phyloP scores from a whole-genome alignment of 768 basidiomycete species.

The Leccinum rimulosum region DNA sequence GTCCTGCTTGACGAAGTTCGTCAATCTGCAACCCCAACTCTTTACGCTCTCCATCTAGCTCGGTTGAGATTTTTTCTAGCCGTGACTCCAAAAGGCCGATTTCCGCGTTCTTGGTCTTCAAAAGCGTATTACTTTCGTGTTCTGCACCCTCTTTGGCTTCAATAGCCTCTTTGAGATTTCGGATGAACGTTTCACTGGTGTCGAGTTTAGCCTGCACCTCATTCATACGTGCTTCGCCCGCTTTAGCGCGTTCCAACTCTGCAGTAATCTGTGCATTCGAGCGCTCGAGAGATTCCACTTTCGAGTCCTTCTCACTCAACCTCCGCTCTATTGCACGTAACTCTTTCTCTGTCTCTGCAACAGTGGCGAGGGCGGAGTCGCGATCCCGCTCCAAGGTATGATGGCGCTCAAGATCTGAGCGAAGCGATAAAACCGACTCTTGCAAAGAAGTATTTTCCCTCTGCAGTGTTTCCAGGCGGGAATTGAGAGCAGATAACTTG shows the following conservation, averaged over 20 bases:
- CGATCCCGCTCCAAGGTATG: slow-evolving; percentile 42
- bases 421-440: slow-evolving; percentile 26
- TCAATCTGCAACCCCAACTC: slow-evolving; percentile 77
- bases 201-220: slow-evolving; percentile 47
- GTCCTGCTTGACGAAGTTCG: slow-evolving; percentile 83
- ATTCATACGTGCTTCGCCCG: slow-evolving; percentile 39
- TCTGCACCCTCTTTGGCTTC: slow-evolving; percentile 49
- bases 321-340: slow-evolving; percentile 41
- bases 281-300: slow-evolving; percentile 47
- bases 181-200: slow-evolving; percentile 42
- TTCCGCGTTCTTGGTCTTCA: slow-evolving; percentile 60
- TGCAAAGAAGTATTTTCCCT: slow-evolving; percentile 67
- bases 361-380: slow-evolving; percentile 39
- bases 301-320: slow-evolving; percentile 43
- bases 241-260: slow-evolving; percentile 46
- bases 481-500: slow-evolving; percentile 21
- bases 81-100: slow-evolving; percentile 52
- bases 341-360: slow-evolving; percentile 43
- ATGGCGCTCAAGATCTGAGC: slow-evolving; percentile 22
- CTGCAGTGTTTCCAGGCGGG: slow-evolving; percentile 58
- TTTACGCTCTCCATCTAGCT: slow-evolving; percentile 55
- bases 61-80: slow-evolving; percentile 42
- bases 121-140: slow-evolving; percentile 46
- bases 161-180: slow-evolving; percentile 51
- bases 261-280: slow-evolving; percentile 35